Percentiles rank a stretch among this genome's conserved stretches.
Conservation (phyloP, 441 rosid species). For the Adansonia grandidieri region DNA sequence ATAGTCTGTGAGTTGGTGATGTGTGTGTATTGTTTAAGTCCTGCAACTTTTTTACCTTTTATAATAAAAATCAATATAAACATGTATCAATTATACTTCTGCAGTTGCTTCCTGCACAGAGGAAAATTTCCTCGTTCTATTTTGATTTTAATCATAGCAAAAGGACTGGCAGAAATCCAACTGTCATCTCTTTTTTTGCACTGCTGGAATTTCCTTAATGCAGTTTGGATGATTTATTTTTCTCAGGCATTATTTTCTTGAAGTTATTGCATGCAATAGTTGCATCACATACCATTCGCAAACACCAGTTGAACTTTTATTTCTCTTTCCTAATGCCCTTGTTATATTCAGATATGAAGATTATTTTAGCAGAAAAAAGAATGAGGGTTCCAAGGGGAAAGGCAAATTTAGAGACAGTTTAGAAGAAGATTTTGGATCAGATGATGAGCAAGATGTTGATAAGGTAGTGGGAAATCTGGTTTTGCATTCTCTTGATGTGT, state of each 20-base stretch:
- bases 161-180: not conserved
- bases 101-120: not conserved
- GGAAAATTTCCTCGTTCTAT: not conserved
- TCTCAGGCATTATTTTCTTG: constrained; percentile 15
- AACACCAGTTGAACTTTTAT: not conserved
- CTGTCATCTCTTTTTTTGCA: not conserved
- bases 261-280: not conserved
- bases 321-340: constrained; percentile 11
- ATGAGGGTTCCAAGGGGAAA: constrained; percentile 41
- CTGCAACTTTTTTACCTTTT: not conserved
- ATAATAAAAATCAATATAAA: not conserved
- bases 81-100: not conserved
- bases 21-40: not conserved
- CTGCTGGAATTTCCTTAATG: constrained; percentile 1
- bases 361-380: constrained; percentile 64
- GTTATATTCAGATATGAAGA: constrained; percentile 67
- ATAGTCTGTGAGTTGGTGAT: not conserved
- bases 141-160: not conserved
- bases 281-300: not conserved
- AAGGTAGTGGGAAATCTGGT: constrained; percentile 39
- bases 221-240: not conserved
- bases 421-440: constrained; percentile 41
- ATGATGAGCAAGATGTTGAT: constrained; percentile 49
- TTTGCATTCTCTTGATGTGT: constrained; percentile 14
- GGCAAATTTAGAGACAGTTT: constrained; percentile 33